Base-by-base conservation (phyloP, 2,329 filamentous ascomycete genomes). In the Aureobasidium vineae region DNA sequence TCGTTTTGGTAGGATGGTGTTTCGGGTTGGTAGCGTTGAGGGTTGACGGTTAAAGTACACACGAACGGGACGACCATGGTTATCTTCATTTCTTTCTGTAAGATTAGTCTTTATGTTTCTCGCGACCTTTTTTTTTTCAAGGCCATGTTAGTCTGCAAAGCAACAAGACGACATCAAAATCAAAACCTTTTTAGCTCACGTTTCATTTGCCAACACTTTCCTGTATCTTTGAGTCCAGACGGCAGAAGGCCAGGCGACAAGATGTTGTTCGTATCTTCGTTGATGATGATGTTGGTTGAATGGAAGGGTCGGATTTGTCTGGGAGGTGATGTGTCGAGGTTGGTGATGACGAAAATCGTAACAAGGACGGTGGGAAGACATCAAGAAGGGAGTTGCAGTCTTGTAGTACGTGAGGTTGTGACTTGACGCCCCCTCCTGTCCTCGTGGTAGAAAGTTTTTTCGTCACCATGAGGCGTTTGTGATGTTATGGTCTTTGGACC, bases 81-180 rank as follows among this genome's bases (percentile, higher is more conserved):
- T 36, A 21, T 60, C 11, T 33, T 60, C 28, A 33, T 36, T 60
- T 23, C 28, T 19, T 60, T 33, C 40, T 60, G 56, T 60, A 49
- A 10, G 23, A 23, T 60, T 47, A 47, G 56, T 45, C 31, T 10
- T 60, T 1, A 6, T 8, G 19, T 60, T 45, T 60, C 15, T 31
- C 23, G 38, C n/a, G 15, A 40, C 38, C 23, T 59, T 33, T 41
- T 60, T 59, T 33, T 41, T 60, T 21, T 11, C n/a, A 2, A 21
- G 16, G 41, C 28, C 23, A 16, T 21, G n/a, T 47, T 47, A 21
- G 56, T 60, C 40, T 47, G 56, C 56, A 47, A 47, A 60, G 56
- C 28, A 60, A 60, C 41, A 47, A 47, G 56, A 60, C 56, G 10
- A 36, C 40, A 60, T 33, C 56, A 47, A 47, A 60, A 45, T 36